Evolutionary conservation across 768 basidiomycete genomes (phyloP), one percentile per base, ranked within the genome.

Genomic region (Punctularia strigosozonata): DNA sequence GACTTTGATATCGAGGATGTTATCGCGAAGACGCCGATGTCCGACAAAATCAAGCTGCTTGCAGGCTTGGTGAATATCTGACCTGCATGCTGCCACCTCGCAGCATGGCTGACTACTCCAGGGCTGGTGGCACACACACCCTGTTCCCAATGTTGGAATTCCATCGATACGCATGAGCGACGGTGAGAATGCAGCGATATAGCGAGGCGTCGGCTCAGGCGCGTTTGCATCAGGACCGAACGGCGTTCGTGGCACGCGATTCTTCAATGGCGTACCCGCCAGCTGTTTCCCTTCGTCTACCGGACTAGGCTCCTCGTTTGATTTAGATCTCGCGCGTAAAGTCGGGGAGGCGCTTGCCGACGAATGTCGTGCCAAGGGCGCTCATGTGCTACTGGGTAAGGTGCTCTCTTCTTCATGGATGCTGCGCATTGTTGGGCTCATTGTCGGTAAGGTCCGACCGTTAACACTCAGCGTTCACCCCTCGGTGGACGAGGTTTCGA

Each of bases 391-490:
- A 28, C 15, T 8, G 26, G 26, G 8, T 15, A 28, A 28, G 15
- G 24, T 47, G 32, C 39, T 43, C 34, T 40, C 30, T 51, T 6
- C 38, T 53, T 25, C 51, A 4, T 24, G 3, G 5, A 7, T n/a
- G 8, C 7, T 5, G 26, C 17, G n/a, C 35, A n/a, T 5, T 12
- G 25, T 20, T 38, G 19, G 30, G 18, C 3, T 17, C 21, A 18
- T 32, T 40, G n/a, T n/a, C n/a, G n/a, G n/a, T 31, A 24, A n/a
- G 77, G 66, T 1, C 78, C 77, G 2, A 80, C 77, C 2, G 68
- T 76, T 45, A 80, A 80, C 48, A 79, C 69, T 19, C 75, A 75
- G 43, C 64, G 77, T n/a, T 71, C 68, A 5, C 72, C 71, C 19
- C 56, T 73, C 4, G 70, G 72, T 23, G 72, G 73, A 5, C 64